Conservation (phyloP, 805 yeast genomes). For the Kazachstania psychrophila region DNA sequence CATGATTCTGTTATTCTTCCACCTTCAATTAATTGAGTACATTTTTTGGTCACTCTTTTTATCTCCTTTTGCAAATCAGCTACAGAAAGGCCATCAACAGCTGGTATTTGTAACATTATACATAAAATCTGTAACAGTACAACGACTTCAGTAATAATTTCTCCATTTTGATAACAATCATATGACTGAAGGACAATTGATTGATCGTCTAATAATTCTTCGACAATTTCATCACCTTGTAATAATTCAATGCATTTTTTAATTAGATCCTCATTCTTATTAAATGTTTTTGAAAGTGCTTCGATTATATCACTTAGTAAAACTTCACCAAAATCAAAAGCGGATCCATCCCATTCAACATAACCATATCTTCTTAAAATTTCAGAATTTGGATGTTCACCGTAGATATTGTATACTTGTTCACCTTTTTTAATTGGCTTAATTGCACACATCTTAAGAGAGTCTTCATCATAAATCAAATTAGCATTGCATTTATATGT, state of each 20-base stretch:
- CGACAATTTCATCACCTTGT: conserved; percentile 23
- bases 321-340: conserved; percentile 74
- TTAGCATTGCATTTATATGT: conserved; percentile 69
- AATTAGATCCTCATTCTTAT: conserved; percentile 23
- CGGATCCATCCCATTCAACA: conserved; percentile 65
- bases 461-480: conserved; percentile 40
- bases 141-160: conserved; percentile 48
- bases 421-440: conserved; percentile 51
- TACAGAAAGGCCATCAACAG: conserved; percentile 12
- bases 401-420: conserved; percentile 82
- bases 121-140: conserved; percentile 43
- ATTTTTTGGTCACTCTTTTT: conserved; percentile 47
- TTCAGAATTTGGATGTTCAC: conserved; percentile 88
- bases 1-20: conserved; percentile 37
- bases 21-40: conserved; percentile 50
- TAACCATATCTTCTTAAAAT: conserved; percentile 85
- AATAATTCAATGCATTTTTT: conserved; percentile 28
- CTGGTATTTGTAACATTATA: conserved; percentile 31
- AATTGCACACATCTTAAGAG: conserved; percentile 63
- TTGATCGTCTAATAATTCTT: conserved; percentile 31
- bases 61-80: conserved; percentile 28
- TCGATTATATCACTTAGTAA: conserved; percentile 31
- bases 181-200: conserved; percentile 45
- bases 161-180: conserved; percentile 53
- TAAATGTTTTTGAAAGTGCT: conserved; percentile 27